Base-by-base conservation (phyloP, 2,329 filamentous ascomycete genomes). In the Fusarium nurragi region DNA sequence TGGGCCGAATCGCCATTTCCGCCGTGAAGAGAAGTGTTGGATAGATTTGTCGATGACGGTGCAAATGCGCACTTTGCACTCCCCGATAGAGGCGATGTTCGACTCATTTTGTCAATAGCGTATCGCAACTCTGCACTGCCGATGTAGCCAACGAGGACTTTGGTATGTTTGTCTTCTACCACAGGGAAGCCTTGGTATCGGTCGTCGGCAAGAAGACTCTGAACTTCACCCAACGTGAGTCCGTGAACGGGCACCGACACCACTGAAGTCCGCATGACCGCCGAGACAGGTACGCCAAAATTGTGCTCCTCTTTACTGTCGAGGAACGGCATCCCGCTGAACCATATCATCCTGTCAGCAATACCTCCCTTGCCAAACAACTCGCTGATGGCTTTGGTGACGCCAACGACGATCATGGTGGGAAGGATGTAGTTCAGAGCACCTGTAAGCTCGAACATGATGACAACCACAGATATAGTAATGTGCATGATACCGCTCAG, bases 401-500 rank as follows among this genome's bases (percentile, higher is more conserved):
- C 91, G 45, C 95, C 95, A 4, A 98, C 95, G 1, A 98, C 95
- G 70, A 99, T 97, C 95, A 99, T 99, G 14, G 94, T 98, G 0
- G 95, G 95, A 25, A 99, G 81, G 66, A 99, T 98, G 74, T 99
- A 99, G 3, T 94, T 97, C 60, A 98, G 81, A 8, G 95, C 95
- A n/a, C 95, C 95, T 0, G 95, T 99, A 45, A 99, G 85, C 78
- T 99, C 95, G 73, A 98, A 98, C 95, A 99, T 98, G 77, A 99
- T 99, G 72, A 99, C 95, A 3, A 97, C 94, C 11, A 99, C 93
- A 0, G 94, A 96, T 16, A 99, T 89, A 0, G 94, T 97, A 64
- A 99, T 91, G 77, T 98, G 95, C 94, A 98, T 99, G 73, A 98
- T 97, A 11, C 95, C 95, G 75, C 91, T 94, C 22, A 99, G 83